Evolutionary conservation across 2,329 filamentous ascomycete species (phyloP).

Genomic region (Ophiosphaerella herpotricha): DNA sequence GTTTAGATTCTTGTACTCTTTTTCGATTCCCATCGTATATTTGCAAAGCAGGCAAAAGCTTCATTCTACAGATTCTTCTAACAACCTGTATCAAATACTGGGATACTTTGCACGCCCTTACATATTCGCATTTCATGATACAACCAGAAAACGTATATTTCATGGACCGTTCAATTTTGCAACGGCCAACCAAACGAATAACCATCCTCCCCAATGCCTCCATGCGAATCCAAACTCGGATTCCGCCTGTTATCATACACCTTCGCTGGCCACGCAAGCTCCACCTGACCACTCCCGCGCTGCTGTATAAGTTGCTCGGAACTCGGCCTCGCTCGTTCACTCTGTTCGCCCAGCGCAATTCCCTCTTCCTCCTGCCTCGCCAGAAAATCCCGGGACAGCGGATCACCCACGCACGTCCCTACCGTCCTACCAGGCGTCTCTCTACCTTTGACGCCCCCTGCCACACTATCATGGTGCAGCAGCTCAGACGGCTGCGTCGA

Average conservation of each 20-base stretch:
- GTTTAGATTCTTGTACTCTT: too few relatives aligned
- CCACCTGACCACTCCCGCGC: neutral
- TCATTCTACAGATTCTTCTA: too few relatives aligned
- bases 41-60: too few relatives aligned
- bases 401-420: neutral
- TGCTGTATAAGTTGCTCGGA: neutral
- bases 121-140: too few relatives aligned
- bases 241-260: neutral
- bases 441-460: neutral
- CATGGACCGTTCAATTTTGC: too few relatives aligned
- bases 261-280: slow-evolving; percentile 3
- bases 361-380: slow-evolving; percentile 3
- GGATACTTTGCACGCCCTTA: too few relatives aligned
- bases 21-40: too few relatives aligned
- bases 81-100: too few relatives aligned
- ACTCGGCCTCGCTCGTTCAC: neutral
- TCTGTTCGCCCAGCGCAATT: slow-evolving; percentile 1
- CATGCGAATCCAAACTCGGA: slow-evolving; percentile 2
- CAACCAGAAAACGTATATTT: too few relatives aligned
- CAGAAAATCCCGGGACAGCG: slow-evolving; percentile 4
- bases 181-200: too few relatives aligned
- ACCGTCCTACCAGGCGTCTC: neutral
- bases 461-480: too few relatives aligned
- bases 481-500: neutral
- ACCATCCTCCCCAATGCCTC: neutral